These are phyloP conservation scores for Sutorius eximius DNA, from an alignment of 1,284 basidiomycete genomes.

Conservation along the genomic window DNA sequence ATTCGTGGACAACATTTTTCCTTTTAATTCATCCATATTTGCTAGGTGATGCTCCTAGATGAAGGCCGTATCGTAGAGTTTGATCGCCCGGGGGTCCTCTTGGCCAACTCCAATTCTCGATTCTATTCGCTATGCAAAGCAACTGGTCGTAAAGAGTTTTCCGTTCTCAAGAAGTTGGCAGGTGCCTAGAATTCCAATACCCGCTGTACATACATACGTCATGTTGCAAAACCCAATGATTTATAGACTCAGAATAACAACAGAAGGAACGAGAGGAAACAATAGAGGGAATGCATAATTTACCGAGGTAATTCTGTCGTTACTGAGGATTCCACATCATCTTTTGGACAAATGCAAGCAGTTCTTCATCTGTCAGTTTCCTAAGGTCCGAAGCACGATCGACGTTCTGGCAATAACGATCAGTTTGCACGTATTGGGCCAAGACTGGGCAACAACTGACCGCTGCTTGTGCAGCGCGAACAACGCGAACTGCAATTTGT, in stretches of 20 bases:
- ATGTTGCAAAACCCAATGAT: background rate
- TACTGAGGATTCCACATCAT: constrained; percentile 70
- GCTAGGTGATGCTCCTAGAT: constrained; percentile 83
- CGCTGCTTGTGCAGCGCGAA: constrained; percentile 75
- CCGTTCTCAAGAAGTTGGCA: constrained; percentile 67
- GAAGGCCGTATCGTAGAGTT: constrained; percentile 84
- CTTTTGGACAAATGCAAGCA: constrained; percentile 52
- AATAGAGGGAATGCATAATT: background rate
- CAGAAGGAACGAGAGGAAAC: background rate
- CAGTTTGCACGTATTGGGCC: background rate
- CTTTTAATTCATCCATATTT: background rate
- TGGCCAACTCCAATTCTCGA: constrained; percentile 63
- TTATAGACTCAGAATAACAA: background rate
- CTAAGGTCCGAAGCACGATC: constrained; percentile 59
- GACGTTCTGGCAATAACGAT: constrained; percentile 45
- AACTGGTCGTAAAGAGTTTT: constrained; percentile 79
- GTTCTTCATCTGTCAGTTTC: constrained; percentile 52
- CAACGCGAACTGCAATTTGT: constrained; percentile 70
- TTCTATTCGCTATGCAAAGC: constrained; percentile 83
- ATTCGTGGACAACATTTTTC: constrained; percentile 13
- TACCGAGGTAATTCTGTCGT: background rate
- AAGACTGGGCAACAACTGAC: constrained; percentile 39
- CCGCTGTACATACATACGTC: constrained; percentile 16
- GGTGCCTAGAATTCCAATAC: constrained; percentile 38
- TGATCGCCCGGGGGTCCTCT: constrained; percentile 66